Percentiles rank a stretch among this genome's conserved stretches.
Conservation (phyloP, 768 basidiomycete species). For the Agaricus blazei region DNA sequence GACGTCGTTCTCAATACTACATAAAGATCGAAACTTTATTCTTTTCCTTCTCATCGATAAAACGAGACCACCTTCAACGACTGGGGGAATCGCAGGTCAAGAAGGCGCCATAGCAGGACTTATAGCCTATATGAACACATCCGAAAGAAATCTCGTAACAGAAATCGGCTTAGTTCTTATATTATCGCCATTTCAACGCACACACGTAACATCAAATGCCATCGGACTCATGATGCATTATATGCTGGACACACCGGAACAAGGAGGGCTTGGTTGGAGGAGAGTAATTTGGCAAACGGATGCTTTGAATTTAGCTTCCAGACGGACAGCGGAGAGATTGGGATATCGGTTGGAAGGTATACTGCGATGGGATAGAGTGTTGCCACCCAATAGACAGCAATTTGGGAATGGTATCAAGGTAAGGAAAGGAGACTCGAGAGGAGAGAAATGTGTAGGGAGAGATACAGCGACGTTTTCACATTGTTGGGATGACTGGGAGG, state of each 20-base stretch:
- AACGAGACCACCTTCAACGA: conserved; percentile 20
- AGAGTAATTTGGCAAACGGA: conserved; percentile 62
- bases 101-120: conserved; percentile 42
- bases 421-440: conserved; percentile 28
- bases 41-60: conserved; percentile 56
- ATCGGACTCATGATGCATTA: conserved; percentile 46
- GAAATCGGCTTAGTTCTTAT: conserved; percentile 56
- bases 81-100: background rate
- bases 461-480: conserved; percentile 40
- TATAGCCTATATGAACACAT: conserved; percentile 46
- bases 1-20: conserved; percentile 27
- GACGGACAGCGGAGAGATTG: conserved; percentile 49
- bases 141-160: conserved; percentile 32
- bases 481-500: conserved; percentile 57
- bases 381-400: conserved; percentile 33
- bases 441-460: conserved; percentile 24
- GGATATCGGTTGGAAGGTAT: conserved; percentile 55
- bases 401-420: conserved; percentile 27
- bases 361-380: conserved; percentile 49
- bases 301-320: conserved; percentile 39
- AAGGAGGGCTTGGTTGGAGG: conserved; percentile 47
- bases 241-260: conserved; percentile 33
- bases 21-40: conserved; percentile 25
- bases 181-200: conserved; percentile 55
- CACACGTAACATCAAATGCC: conserved; percentile 55